Conservation (phyloP, 1,139 yeast species). For the Magnusiomyces paraingens region DNA sequence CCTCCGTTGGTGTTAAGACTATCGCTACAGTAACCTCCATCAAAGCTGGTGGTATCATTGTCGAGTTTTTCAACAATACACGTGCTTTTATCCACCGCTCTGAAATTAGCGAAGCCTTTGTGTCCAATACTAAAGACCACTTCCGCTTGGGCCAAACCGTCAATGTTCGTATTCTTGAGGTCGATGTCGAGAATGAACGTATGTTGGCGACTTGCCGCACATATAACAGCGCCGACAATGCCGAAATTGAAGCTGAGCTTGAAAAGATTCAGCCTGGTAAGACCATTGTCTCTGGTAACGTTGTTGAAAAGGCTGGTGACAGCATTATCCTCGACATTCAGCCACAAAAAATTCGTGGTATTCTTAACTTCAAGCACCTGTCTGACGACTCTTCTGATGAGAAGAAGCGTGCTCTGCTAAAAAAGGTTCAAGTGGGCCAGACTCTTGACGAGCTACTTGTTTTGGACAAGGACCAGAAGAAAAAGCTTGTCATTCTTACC, state of each 20-base stretch:
- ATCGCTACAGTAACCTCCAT: conserved; percentile 71
- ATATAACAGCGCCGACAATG: conserved; percentile 31
- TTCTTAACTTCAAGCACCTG: conserved; percentile 66
- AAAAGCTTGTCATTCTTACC: conserved; percentile 55
- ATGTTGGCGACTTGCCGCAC: conserved; percentile 64
- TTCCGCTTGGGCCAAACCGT: conserved; percentile 83
- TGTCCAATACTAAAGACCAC: conserved; percentile 68
- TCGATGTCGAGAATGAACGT: conserved; percentile 50
- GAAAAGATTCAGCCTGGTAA: conserved; percentile 52
- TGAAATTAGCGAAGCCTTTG: conserved; percentile 87
- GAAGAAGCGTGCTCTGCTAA: conserved; percentile 63
- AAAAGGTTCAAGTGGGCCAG: conserved; percentile 77
- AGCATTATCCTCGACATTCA: conserved; percentile 60
- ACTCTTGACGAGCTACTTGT: conserved; percentile 54
- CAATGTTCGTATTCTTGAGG: conserved; percentile 54
- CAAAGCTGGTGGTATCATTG: conserved; percentile 60
- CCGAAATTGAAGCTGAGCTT: conserved; percentile 42
- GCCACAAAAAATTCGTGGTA: conserved; percentile 57
- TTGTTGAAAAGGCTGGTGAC: conserved; percentile 65
- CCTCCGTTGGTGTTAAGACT: conserved; percentile 54
- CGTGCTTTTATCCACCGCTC: conserved; percentile 77
- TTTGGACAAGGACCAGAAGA: conserved; percentile 58
- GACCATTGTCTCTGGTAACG: conserved; percentile 52
- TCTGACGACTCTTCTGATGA: conserved; percentile 78
- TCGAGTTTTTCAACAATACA: conserved; percentile 73